phyloP scores from a whole-genome alignment of 2,329 filamentous ascomycete species.

The Nigrograna mackinnonii region DNA sequence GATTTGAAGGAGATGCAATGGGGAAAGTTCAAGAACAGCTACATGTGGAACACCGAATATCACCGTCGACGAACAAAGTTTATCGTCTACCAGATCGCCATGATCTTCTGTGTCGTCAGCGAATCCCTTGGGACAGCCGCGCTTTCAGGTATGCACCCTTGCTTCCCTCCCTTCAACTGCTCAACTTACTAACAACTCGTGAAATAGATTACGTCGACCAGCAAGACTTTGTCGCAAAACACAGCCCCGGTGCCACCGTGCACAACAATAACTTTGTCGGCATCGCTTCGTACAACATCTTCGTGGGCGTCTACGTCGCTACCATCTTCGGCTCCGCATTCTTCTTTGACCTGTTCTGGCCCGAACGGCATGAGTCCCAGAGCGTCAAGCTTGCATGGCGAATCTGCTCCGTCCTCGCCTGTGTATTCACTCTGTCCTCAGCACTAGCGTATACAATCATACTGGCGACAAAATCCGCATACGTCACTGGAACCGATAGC shows the following conservation, averaged over 20 bases:
- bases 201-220: constrained; percentile 58
- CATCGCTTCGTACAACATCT: constrained; percentile 61
- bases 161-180: background rate
- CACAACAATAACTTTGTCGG: constrained; percentile 62
- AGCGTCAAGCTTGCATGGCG: constrained; percentile 59
- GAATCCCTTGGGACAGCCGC: constrained; percentile 61
- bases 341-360: constrained; percentile 67
- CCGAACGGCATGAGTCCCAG: constrained; percentile 54
- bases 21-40: constrained; percentile 59
- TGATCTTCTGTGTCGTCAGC: constrained; percentile 61
- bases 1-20: constrained; percentile 62
- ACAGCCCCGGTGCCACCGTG: constrained; percentile 46
- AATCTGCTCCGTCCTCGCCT: constrained; percentile 53
- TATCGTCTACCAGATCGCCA: constrained; percentile 62
- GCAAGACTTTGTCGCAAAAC: constrained; percentile 50
- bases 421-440: constrained; percentile 50
- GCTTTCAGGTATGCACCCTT: constrained; percentile 50
- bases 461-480: constrained; percentile 50
- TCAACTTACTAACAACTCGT: constrained; percentile 2
- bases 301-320: constrained; percentile 60
- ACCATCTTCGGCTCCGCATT: constrained; percentile 63
- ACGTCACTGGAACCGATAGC: constrained; percentile 47
- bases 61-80: constrained; percentile 62
- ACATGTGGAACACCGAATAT: constrained; percentile 62
- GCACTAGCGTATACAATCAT: constrained; percentile 57